Conservation (phyloP, 257 asterid genomes). For the Solanum appendiculatum region DNA sequence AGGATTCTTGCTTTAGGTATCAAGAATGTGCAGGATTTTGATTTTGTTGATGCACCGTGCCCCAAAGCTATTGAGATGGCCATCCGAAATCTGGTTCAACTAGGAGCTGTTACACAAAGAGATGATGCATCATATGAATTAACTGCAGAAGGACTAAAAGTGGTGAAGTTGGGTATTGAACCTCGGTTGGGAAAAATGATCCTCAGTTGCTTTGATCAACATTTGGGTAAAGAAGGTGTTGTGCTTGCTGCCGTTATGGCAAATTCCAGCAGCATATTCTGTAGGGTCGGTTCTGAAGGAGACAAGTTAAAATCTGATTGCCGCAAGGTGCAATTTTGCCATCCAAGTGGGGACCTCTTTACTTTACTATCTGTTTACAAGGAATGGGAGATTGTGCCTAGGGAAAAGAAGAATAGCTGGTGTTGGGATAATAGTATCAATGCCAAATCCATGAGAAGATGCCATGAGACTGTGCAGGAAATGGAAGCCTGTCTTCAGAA, state of each 20-base stretch:
- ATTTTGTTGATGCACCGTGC: slow-evolving; percentile 83
- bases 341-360: slow-evolving; percentile 80
- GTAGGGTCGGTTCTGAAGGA: slow-evolving; percentile 71
- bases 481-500: slow-evolving; percentile 60
- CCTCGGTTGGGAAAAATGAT: slow-evolving; percentile 89
- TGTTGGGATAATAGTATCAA: slow-evolving; percentile 95
- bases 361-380: slow-evolving; percentile 85
- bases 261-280: slow-evolving; percentile 78
- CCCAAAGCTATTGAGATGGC: slow-evolving; percentile 67
- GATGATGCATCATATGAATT: slow-evolving; percentile 29
- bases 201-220: slow-evolving; percentile 42
- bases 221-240: slow-evolving; percentile 75
- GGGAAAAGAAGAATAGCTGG: slow-evolving; percentile 52
- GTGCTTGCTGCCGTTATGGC: slow-evolving; percentile 96
- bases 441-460: slow-evolving; percentile 88
- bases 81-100: slow-evolving; percentile 54
- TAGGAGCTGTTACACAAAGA: slow-evolving; percentile 50
- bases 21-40: slow-evolving; percentile 56
- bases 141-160: slow-evolving; percentile 49
- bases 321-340: slow-evolving; percentile 86
- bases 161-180: slow-evolving; percentile 88
- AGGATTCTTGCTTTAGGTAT: slow-evolving; percentile 83
- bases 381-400: slow-evolving; percentile 66
- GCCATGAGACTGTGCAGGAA: slow-evolving; percentile 71
- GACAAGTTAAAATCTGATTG: slow-evolving; percentile 71